Percentiles rank a stretch among this genome's conserved stretches.
phyloP scores from a whole-genome alignment of 352 stramenopile genomes.

The Globisporangium okanoganense region DNA sequence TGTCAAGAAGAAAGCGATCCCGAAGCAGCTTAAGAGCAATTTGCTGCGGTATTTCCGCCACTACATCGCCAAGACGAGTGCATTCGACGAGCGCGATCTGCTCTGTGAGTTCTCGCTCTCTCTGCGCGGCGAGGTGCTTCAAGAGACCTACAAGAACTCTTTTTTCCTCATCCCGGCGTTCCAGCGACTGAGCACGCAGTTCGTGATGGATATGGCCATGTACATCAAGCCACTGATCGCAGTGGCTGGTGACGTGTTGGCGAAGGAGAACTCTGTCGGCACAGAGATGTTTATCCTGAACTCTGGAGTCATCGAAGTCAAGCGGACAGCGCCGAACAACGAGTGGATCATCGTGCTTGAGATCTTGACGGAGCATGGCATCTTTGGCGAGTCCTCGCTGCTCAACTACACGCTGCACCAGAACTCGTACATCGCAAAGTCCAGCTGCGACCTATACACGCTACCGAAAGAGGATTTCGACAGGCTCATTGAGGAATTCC shows the following conservation, averaged over 20 bases:
- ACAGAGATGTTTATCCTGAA: slow-evolving; percentile 86
- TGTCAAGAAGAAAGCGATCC: slow-evolving; percentile 56
- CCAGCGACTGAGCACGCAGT: slow-evolving; percentile 63
- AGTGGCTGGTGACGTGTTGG: slow-evolving; percentile 59
- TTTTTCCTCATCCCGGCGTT: slow-evolving; percentile 77
- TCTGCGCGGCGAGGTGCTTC: slow-evolving; percentile 66
- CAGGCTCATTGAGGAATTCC: slow-evolving; percentile 72
- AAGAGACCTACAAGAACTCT: slow-evolving; percentile 69
- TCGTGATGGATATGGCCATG: slow-evolving; percentile 84
- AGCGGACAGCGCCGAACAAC: slow-evolving; percentile 44
- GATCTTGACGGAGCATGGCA: slow-evolving; percentile 56
- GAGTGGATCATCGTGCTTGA: slow-evolving; percentile 75
- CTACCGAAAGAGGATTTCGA: slow-evolving; percentile 82
- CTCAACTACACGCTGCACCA: slow-evolving; percentile 72
- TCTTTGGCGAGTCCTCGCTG: slow-evolving; percentile 69
- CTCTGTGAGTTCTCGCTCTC: slow-evolving; percentile 76
- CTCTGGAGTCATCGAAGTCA: slow-evolving; percentile 65
- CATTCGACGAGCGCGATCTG: slow-evolving; percentile 72
- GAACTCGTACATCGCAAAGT: slow-evolving; percentile 73
- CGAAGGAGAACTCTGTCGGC: slow-evolving; percentile 54
- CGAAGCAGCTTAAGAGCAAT: slow-evolving; percentile 40
- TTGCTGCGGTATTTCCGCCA: slow-evolving; percentile 75
- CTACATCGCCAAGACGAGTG: slow-evolving; percentile 74
- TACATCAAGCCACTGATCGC: slow-evolving; percentile 82
- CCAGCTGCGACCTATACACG: slow-evolving; percentile 72